Conservation (phyloP, 2,329 filamentous ascomycete species). For the Arthroderma sp. region DNA sequence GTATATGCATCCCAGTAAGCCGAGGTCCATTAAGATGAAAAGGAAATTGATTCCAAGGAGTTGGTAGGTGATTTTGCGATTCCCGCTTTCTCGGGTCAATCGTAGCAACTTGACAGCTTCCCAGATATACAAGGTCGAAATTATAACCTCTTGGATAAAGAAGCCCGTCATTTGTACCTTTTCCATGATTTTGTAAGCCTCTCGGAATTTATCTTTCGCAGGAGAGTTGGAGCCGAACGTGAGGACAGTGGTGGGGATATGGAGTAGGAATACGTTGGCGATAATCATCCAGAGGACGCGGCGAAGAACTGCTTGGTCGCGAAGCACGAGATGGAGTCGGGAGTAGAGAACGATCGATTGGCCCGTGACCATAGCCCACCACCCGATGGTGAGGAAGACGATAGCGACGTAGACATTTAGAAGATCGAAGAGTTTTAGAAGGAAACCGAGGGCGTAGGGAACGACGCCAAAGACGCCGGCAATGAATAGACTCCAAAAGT, state of each 20-base stretch:
- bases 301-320: constrained; percentile 17
- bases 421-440: constrained; percentile 35
- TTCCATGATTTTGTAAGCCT: constrained; percentile 27
- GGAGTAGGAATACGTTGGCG: constrained; percentile 21
- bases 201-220: constrained; percentile 15
- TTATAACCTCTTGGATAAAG: constrained; percentile 35
- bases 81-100: constrained; percentile 29
- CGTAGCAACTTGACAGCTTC: constrained; percentile 41
- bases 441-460: constrained; percentile 34
- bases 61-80: constrained; percentile 36
- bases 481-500: constrained; percentile 38
- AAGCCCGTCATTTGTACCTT: constrained; percentile 38
- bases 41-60: constrained; percentile 37
- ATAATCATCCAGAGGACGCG: constrained; percentile 26
- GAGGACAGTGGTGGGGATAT: constrained; percentile 24
- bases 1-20: constrained; percentile 31
- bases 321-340: constrained; percentile 25
- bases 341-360: constrained; percentile 30
- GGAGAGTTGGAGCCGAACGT: constrained; percentile 20
- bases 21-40: constrained; percentile 35
- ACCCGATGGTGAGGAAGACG: constrained; percentile 21
- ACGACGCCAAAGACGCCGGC: constrained; percentile 32
- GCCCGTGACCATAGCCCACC: constrained; percentile 26
- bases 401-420: constrained; percentile 27
- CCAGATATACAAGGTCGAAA: constrained; percentile 38